Conservation (phyloP, 352 stramenopile genomes). For the Pythium insidiosum region DNA sequence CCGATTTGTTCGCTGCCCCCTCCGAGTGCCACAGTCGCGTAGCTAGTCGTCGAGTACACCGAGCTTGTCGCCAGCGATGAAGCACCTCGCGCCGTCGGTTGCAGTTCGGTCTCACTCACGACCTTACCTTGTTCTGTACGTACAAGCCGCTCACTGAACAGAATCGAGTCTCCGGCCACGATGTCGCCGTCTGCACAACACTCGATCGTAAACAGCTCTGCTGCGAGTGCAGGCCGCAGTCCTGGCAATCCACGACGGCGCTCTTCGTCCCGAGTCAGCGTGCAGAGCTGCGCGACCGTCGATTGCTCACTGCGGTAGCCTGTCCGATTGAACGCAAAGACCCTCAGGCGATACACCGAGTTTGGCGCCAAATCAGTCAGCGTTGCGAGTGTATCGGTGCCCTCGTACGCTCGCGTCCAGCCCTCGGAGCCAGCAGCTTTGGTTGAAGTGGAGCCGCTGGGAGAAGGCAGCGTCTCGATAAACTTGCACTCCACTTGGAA, state of each 20-base stretch:
- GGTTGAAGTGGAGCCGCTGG: no score
- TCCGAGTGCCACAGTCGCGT: slow-evolving; percentile 3
- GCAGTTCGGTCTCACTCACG: slow-evolving; percentile 17
- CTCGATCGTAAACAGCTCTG: slow-evolving; percentile 67
- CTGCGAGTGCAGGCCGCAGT: slow-evolving; percentile 31
- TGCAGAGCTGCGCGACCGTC: slow-evolving; percentile 75
- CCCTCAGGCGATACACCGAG: slow-evolving; percentile 79
- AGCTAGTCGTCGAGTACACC: slow-evolving; percentile 44
- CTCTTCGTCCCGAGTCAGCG: slow-evolving; percentile 54
- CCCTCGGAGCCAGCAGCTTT: no score
- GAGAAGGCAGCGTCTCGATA: slow-evolving; percentile 42
- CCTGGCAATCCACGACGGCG: slow-evolving; percentile 12
- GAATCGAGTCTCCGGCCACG: slow-evolving; percentile 82
- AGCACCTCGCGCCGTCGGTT: not conserved
- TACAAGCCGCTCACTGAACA: slow-evolving; percentile 90
- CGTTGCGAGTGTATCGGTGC: slow-evolving; percentile 50
- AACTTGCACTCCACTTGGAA: slow-evolving; percentile 77
- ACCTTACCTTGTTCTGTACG: slow-evolving; percentile 30
- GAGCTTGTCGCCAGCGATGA: slow-evolving; percentile 15
- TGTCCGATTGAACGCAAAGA: slow-evolving; percentile 72
- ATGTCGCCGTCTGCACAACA: slow-evolving; percentile 69
- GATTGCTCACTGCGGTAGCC: slow-evolving; percentile 59
- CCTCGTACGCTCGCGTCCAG: slow-evolving; percentile 80
- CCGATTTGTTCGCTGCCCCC: slow-evolving; percentile 27
- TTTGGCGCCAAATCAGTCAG: slow-evolving; percentile 62